These are phyloP conservation scores for Phoma herbarum DNA, from an alignment of 2,329 filamentous ascomycete genomes.

Conservation along the genomic window DNA sequence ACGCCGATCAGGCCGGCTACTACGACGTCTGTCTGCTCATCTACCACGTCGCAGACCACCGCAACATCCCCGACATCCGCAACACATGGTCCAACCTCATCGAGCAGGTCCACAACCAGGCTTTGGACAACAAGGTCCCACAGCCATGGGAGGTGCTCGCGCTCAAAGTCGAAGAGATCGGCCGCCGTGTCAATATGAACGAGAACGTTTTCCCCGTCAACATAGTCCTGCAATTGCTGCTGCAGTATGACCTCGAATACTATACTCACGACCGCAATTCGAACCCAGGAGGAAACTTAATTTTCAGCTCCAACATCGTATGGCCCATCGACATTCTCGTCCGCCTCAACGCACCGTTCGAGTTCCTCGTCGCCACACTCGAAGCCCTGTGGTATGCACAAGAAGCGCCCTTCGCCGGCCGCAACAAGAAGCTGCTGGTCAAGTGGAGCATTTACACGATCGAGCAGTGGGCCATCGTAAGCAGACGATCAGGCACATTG, in stretches of 20 bases:
- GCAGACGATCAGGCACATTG: constrained; percentile 60
- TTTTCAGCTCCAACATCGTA: constrained; percentile 47
- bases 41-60: constrained; percentile 90
- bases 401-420: constrained; percentile 69
- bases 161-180: constrained; percentile 65
- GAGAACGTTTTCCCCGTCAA: constrained; percentile 65
- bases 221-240: constrained; percentile 46
- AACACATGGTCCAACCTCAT: constrained; percentile 87
- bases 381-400: constrained; percentile 74
- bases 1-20: constrained; percentile 89
- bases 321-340: constrained; percentile 74
- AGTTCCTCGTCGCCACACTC: constrained; percentile 68
- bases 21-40: constrained; percentile 93
- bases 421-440: constrained; percentile 64
- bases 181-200: constrained; percentile 63
- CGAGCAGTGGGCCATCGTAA: constrained; percentile 67
- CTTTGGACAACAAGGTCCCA: constrained; percentile 56
- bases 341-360: constrained; percentile 68
- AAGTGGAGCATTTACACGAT: constrained; percentile 70
- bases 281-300: constrained; percentile 25
- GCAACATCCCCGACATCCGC: constrained; percentile 83
- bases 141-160: constrained; percentile 76
- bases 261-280: constrained; percentile 52
- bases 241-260: constrained; percentile 59
- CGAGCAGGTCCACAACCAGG: constrained; percentile 66